phyloP scores from a whole-genome alignment of 1,284 basidiomycete species.

The Sanghuangporus weigelae region DNA sequence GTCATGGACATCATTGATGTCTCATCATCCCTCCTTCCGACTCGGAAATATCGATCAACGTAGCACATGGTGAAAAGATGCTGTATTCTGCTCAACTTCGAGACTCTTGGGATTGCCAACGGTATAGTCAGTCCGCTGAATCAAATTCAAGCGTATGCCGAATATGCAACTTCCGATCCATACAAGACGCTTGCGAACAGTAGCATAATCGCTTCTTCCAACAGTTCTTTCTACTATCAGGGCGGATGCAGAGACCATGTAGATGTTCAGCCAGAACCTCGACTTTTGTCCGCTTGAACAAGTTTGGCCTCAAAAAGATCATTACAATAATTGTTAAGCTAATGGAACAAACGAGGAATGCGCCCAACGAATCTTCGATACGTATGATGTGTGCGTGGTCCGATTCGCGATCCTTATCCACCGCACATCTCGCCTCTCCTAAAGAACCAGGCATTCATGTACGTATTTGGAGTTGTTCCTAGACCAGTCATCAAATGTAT shows the following conservation, averaged over 20 bases:
- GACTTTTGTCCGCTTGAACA: not conserved
- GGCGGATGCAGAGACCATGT: slow-evolving; percentile 47
- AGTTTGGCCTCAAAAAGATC: slow-evolving; percentile 33
- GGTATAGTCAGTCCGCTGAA: slow-evolving; percentile 56
- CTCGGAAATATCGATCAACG: too few species aligned
- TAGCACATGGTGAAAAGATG: too few species aligned
- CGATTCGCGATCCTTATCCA: slow-evolving; percentile 51
- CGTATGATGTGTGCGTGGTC: slow-evolving; percentile 53
- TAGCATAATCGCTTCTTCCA: slow-evolving; percentile 35
- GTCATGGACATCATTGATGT: too few species aligned
- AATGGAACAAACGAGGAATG: slow-evolving; percentile 42
- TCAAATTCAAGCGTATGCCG: slow-evolving; percentile 53
- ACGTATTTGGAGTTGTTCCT: not conserved
- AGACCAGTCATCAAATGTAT: not conserved
- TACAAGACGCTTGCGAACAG: slow-evolving; percentile 47
- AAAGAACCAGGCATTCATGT: slow-evolving; percentile 26
- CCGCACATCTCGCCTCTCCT: slow-evolving; percentile 43
- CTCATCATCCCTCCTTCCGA: too few species aligned
- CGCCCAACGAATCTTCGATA: slow-evolving; percentile 41
- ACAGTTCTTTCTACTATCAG: slow-evolving; percentile 37
- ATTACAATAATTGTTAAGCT: slow-evolving; percentile 40
- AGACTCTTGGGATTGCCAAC: slow-evolving; percentile 57
- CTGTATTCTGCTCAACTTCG: slow-evolving; percentile 42
- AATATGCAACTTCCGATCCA: slow-evolving; percentile 48
- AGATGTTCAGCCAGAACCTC: not conserved